Evolutionary conservation across 495 filamentous ascomycete genomes (phyloP), one percentile per base, ranked within the genome.

Genomic region (Penicillium verhagenii): DNA sequence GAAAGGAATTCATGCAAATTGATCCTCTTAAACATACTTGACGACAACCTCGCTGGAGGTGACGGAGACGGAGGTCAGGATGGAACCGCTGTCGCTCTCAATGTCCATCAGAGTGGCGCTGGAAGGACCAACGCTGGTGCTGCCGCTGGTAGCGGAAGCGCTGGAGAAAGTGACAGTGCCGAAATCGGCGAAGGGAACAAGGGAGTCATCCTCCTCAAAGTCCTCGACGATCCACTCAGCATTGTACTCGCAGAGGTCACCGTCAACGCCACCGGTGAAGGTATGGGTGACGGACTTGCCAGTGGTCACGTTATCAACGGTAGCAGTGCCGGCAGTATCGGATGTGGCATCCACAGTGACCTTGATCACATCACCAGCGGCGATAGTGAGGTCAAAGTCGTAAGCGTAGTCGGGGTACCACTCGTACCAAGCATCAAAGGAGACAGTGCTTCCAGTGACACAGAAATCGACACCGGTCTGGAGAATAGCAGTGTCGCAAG

Each of bases 141-240:
- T 59, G 20, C 56, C 58, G 1, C 39, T 29, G n/a, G 56, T 60
- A 11, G 71, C 71, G 29, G 64, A 60, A 9, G 70, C 60, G 38
- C 66, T 65, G 0, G 71, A 71, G 51, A 82, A 82, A n/a, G 61
- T 64, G 10, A 82, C 74, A 7, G 72, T 74, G 21, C 77, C 76
- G 56, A 81, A 82, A 65, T 83, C 63, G 20, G 77, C 78, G 57
- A 84, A 81, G 23, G 72, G 69, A 18, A 83, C 81, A 14, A 76
- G 57, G 13, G 50, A 50, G 49, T 65, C 66, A 46, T 70, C 69
- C 7, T 59, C 56, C 18, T 74, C 65, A 46, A 78, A 83, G 53
- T 85, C 82, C 62, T 86, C 82, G 24, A 86, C 80, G 47, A 86
- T 84, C 82, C 81, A 86, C 57, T 86, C 82, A 9, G 80, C 82